A percentile compares a stretch with the other conserved stretches of the same genome.
phyloP scores from a whole-genome alignment of 768 basidiomycete genomes.

The Trametes gibbosa region DNA sequence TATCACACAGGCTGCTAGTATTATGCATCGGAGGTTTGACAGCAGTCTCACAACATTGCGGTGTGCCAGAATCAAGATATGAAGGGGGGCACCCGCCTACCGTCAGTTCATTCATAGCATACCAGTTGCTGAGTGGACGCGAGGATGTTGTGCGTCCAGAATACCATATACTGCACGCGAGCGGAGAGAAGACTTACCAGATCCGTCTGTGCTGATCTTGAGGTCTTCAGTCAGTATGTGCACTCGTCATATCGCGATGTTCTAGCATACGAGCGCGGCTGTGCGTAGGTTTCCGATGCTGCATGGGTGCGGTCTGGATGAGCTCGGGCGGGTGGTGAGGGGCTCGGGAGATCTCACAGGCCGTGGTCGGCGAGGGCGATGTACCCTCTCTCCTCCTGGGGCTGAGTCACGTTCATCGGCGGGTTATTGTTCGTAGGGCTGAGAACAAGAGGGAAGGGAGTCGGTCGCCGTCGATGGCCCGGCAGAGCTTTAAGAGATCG shows the following conservation, averaged over 20 bases:
- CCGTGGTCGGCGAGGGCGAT: conserved; percentile 77
- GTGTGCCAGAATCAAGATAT: too few species aligned
- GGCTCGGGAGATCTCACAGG: conserved; percentile 48
- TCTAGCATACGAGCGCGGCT: conserved; percentile 58
- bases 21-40: not conserved
- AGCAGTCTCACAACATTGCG: too few species aligned
- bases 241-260: not conserved
- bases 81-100: too few species aligned
- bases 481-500: not conserved
- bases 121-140: too few species aligned
- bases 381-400: conserved; percentile 60
- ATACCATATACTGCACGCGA: not conserved
- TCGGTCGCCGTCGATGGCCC: not conserved
- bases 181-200: conserved; percentile 46
- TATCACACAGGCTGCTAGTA: too few species aligned
- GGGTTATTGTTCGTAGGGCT: not conserved
- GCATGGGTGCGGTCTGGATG: not conserved
- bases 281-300: conserved; percentile 86
- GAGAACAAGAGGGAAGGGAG: not conserved
- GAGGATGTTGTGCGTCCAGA: too few species aligned
- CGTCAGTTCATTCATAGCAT: too few species aligned
- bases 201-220: conserved; percentile 76
- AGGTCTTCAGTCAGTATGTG: not conserved
- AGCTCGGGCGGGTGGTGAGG: not conserved
- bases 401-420: conserved; percentile 53